Percentiles rank a stretch among this genome's conserved stretches.
Conservation (phyloP, 2,329 filamentous ascomycete genomes). For the Botrytis pseudocinerea region DNA sequence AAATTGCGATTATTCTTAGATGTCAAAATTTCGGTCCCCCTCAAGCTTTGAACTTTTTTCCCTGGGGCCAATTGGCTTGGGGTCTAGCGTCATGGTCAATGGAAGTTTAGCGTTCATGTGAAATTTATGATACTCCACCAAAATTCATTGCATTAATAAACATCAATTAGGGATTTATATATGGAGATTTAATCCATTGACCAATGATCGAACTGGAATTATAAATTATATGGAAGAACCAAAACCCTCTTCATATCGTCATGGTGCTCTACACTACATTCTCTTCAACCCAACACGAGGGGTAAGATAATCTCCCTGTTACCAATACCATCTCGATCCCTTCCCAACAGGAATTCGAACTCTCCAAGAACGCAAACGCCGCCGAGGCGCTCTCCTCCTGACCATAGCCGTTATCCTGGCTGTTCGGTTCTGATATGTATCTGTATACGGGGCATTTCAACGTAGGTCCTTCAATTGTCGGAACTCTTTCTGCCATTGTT, state of each 20-base stretch:
- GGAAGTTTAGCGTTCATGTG: constrained; percentile 12
- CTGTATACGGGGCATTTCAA: not conserved
- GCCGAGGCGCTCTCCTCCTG: not conserved
- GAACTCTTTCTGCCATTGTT: not conserved
- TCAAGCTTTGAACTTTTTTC: constrained; percentile 14
- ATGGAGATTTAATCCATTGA: not conserved
- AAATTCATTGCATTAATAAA: constrained; percentile 2
- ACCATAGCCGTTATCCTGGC: not conserved
- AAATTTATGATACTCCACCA: constrained; percentile 14
- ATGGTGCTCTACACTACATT: not conserved
- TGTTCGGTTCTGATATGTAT: not conserved
- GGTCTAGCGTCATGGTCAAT: constrained; percentile 13
- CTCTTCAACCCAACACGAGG: not conserved
- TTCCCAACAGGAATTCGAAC: not conserved
- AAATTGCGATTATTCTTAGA: not conserved
- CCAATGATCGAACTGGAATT: not conserved
- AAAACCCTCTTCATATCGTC: not conserved
- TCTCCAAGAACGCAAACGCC: not conserved
- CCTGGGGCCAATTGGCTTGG: constrained; percentile 6
- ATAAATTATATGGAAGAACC: not conserved
- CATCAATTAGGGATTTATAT: not conserved
- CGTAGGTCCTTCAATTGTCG: not conserved
- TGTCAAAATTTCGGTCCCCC: not conserved
- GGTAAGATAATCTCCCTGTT: not conserved
- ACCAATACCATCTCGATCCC: not conserved